Base-by-base conservation (phyloP, 2,329 filamentous ascomycete genomes). In the Aspergillaceae sp. region DNA sequence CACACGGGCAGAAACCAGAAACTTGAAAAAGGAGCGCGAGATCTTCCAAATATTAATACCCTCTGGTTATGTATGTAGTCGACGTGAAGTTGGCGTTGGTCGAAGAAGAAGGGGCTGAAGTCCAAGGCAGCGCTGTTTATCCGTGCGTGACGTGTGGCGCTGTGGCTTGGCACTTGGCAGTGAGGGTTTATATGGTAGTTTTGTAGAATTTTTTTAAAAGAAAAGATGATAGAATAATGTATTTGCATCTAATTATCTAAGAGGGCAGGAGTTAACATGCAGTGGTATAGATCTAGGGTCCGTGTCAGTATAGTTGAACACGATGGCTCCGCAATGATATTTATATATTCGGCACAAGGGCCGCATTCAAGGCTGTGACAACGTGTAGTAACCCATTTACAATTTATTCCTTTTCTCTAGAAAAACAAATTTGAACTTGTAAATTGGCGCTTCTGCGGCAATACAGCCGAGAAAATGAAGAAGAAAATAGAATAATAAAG, bases 101-200 rank as follows among this genome's bases (percentile, higher is more conserved):
- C 33, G 45, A 37, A 30, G 40, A 48, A 42, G 26, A 38, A 36
- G 38, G 51, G 33, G 44, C 47, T 50, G 45, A 19, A 19, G 47
- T 46, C 41, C 52, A 56, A 63, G 61, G 60, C 60, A 63, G 53
- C 49, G 43, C 42, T 48, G 42, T 50, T 40, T 37, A 37, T 29
- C 37, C 26, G 8, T 36, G 38, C 37, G 41, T 59, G 54, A 55
- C 48, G 48, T 59, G 58, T 63, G 56, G 59, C 61, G 56, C 51
- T 57, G 61, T 65, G 63, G 62, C 63, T 65, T 59, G 59, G 62
- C 55, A 41, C 57, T 62, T 58, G 56, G 19, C 19, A 19, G 19
- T 19, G 19, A 19, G 19, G 19, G 19, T 19, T 19, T 19, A 19
- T 19, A 19, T 19, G 19, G 19, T 19, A 19, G 19, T 19, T 19